Evolutionary conservation across 2,329 filamentous ascomycete genomes (phyloP).

Genomic region (Aspergillus tamarii): DNA sequence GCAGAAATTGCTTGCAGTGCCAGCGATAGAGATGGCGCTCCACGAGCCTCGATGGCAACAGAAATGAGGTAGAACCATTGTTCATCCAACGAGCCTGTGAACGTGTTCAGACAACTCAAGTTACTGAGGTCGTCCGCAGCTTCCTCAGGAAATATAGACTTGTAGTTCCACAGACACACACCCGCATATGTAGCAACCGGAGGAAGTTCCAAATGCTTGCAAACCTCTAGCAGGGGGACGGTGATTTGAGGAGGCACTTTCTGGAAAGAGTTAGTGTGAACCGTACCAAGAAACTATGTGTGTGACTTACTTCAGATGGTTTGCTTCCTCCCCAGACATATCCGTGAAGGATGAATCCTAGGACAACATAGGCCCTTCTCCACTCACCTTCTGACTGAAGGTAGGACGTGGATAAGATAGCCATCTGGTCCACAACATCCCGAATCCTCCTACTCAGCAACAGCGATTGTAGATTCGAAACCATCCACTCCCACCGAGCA

Average conservation of each 20-base stretch:
- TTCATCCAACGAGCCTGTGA: slow-evolving; percentile 92
- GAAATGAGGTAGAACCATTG: slow-evolving; percentile 99
- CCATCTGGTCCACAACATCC: slow-evolving; percentile 76
- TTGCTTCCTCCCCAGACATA: slow-evolving; percentile 87
- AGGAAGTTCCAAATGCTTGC: slow-evolving; percentile 77
- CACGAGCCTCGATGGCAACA: slow-evolving; percentile 91
- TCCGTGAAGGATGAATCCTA: slow-evolving; percentile 79
- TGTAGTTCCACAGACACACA: slow-evolving; percentile 95
- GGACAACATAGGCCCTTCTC: slow-evolving; percentile 80
- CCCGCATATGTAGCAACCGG: slow-evolving; percentile 94
- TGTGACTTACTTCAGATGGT: slow-evolving; percentile 66
- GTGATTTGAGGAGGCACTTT: slow-evolving; percentile 79
- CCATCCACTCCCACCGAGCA: slow-evolving; percentile 88
- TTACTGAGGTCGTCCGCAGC: slow-evolving; percentile 83
- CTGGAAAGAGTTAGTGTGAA: slow-evolving; percentile 35
- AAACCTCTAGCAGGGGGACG: slow-evolving; percentile 77
- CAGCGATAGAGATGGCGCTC: slow-evolving; percentile 80
- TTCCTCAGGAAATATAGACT: slow-evolving; percentile 83
- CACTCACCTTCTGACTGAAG: slow-evolving; percentile 86
- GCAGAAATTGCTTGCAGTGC: slow-evolving; percentile 88
- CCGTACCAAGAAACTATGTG: neutral
- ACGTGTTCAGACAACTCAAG: slow-evolving; percentile 82
- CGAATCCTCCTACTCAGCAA: slow-evolving; percentile 84
- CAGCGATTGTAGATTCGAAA: slow-evolving; percentile 81
- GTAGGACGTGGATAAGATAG: slow-evolving; percentile 79